Base-by-base conservation (phyloP, 2,329 filamentous ascomycete genomes). In the Arachnomyces sp. region DNA sequence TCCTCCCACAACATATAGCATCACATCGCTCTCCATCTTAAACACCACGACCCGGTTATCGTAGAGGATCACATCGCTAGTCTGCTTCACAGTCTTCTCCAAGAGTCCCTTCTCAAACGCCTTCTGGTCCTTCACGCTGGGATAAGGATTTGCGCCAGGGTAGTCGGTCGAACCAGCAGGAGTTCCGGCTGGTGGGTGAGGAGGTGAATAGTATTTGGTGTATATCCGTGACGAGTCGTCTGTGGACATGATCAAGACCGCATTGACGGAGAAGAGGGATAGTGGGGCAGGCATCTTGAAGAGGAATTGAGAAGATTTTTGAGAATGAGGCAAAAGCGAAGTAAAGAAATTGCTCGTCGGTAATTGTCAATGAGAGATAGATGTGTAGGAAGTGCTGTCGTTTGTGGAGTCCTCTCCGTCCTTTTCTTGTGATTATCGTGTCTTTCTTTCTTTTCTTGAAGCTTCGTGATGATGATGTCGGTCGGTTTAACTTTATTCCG, bases 1-100 rank as follows among this genome's bases (percentile, higher is more conserved):
- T 40, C 82, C 80, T 49, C 90, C 90, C 8, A 98, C 85, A 17
- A 96, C 84, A 62, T 96, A 96, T 34, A 85, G 78, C 83, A 95
- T 95, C 42, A 96, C 84, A 64, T 98, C 92, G 53, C 85, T 88
- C 72, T 98, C 92, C 70, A 84, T 84, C 79, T 98, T 98, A 74
- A 95, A 98, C 38, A 96, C 82, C 40, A 96, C 87, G 46, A 98
- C 83, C 56, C 87, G 80, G 69, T 93, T 93, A 68, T 98, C 92
- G 68, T 95, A 96, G 41, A 98, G 79, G 53, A 98, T 93, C 55
- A 98, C 92, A 68, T 96, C 92, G 54, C 84, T 87, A 11, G 79
- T 89, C 69, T 93, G 87, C 73, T 96, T 98, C 51, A 84, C 82
- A 12, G 92, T 96, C 76, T 98, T 96, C 57, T 94, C 82, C 44